Conservation (phyloP, 1,139 yeast genomes). For the Candida dubliniensis region DNA sequence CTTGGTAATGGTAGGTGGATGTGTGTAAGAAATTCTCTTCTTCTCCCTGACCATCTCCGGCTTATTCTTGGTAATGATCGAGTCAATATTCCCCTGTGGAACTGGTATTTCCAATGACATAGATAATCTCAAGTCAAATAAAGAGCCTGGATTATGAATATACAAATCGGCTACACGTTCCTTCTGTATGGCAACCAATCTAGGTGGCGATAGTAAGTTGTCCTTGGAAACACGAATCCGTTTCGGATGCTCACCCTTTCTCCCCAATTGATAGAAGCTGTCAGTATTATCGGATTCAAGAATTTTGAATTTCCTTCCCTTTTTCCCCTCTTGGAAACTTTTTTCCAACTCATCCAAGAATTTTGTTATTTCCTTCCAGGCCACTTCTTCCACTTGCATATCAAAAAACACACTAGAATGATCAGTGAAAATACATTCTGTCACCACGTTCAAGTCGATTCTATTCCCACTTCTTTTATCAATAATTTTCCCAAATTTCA, state of each 20-base stretch:
- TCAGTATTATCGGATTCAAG: slow-evolving; percentile 46
- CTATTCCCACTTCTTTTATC: slow-evolving; percentile 67
- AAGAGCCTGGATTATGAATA: slow-evolving; percentile 72
- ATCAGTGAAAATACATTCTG: slow-evolving; percentile 68
- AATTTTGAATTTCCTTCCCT: slow-evolving; percentile 36
- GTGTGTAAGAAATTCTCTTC: slow-evolving; percentile 63
- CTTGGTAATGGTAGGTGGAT: slow-evolving; percentile 66
- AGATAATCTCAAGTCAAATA: slow-evolving; percentile 75
- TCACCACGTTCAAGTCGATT: slow-evolving; percentile 66
- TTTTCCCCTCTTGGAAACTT: slow-evolving; percentile 40
- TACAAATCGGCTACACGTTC: slow-evolving; percentile 69
- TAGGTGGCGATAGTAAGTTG: slow-evolving; percentile 55
- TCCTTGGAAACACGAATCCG: slow-evolving; percentile 67
- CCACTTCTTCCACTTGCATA: slow-evolving; percentile 68
- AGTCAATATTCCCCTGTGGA: slow-evolving; percentile 51
- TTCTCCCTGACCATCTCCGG: slow-evolving; percentile 61
- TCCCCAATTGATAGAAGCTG: slow-evolving; percentile 36
- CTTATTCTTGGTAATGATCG: slow-evolving; percentile 35
- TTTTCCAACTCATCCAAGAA: slow-evolving; percentile 58
- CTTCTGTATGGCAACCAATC: slow-evolving; percentile 72
- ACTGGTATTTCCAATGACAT: slow-evolving; percentile 76
- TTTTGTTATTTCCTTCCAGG: slow-evolving; percentile 59
- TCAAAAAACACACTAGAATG: slow-evolving; percentile 61
- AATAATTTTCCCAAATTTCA: slow-evolving; percentile 76
- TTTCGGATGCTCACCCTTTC: slow-evolving; percentile 55